Evolutionary conservation across 768 basidiomycete species (phyloP), one percentile per base, ranked within the genome.

Genomic region (Leccinum rimulosum): DNA sequence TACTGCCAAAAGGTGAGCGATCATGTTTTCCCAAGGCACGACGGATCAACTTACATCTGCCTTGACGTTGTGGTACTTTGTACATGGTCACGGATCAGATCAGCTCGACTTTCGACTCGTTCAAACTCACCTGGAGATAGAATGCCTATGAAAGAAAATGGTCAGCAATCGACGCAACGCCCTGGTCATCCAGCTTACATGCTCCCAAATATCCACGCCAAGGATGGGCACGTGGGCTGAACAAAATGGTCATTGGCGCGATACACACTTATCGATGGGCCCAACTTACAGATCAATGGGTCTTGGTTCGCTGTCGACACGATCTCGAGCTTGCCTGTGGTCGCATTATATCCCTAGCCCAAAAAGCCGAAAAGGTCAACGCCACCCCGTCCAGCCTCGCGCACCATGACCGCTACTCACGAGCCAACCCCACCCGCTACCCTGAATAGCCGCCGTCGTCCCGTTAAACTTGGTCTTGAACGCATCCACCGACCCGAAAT

Each of bases 341-440:
- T 64, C 14, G 81, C 58, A 72, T 88, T 88, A 70, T 84, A 91
- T 31, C 91, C 93, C 89, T 91, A 61, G 40, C 28, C 36, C 40
- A 40, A n/a, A 4, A 27, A 27, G 10, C 10, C 38, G 6, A 36
- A 55, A 48, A 55, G 3, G 45, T 53, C 55, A 62, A 48, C 33
- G 12, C 19, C 38, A 40, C 38, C 9, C 17, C 17, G 38, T 40
- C 6, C 38, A 40, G 38, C 38, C n/a, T 40, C n/a, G 25, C 9
- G 2, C 5, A 4, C 36, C 38, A 36, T 19, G 35, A 58, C 31
- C 19, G 25, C 40, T 12, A 77, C 81, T 61, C 65, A 88, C 93
- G 59, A 99, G 82, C 97, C 97, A 99, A 49, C 95, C 96, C 97
- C 97, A 99, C 3, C 97, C 97, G 65, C 91, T 93, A 28, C 97